Base-by-base conservation (phyloP, 495 filamentous ascomycete species). In the Talaromyces stipitatus region DNA sequence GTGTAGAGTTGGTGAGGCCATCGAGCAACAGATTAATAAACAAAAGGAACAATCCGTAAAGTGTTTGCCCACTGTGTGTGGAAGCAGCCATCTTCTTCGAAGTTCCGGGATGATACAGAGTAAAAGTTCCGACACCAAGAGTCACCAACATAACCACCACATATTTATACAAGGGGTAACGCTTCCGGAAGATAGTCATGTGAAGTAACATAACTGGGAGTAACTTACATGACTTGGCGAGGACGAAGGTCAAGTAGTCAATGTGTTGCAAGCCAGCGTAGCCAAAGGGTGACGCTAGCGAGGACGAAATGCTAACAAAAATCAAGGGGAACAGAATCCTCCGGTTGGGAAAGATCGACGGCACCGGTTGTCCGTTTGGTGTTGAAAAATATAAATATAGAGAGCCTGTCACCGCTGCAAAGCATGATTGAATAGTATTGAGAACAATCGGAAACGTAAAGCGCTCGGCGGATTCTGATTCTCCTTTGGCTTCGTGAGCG, bases 171-270 rank as follows among this genome's bases (percentile, higher is more conserved):
- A 97, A 73, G 9, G 95, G 94, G 69, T 96, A 97, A 32, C 83
- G 76, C 64, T 88, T 89, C 36, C 88, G 87, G 79, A 97, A 98
- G 26, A 98, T 71, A 16, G 91, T 92, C 65, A 97, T 78, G 72
- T 97, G 92, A 46, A 98, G 82, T 64, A 92, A 85, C 94, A 98
- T 97, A 62, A 98, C 92, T 3, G 94, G 94, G 9, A 98, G 85
- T 16, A 98, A 81, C 72, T 98, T 98, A 87, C 94, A 98, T 51
- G 84, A 88, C 70, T 98, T 98, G 61, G 94, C 95, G 23, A 98
- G 89, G 69, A 97, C 92, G 77, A 92, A 98, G 20, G 94, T 98
- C 66, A 98, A 87, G 79, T 97, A 98, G 81, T 97, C 94, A 75
- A 97, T 92, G 70, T 98, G 92, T 33, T 85, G 82, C 45, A 98